Conservation (phyloP, 108 stramenopile species). For the Cyclotella choctawhatcheeana region DNA sequence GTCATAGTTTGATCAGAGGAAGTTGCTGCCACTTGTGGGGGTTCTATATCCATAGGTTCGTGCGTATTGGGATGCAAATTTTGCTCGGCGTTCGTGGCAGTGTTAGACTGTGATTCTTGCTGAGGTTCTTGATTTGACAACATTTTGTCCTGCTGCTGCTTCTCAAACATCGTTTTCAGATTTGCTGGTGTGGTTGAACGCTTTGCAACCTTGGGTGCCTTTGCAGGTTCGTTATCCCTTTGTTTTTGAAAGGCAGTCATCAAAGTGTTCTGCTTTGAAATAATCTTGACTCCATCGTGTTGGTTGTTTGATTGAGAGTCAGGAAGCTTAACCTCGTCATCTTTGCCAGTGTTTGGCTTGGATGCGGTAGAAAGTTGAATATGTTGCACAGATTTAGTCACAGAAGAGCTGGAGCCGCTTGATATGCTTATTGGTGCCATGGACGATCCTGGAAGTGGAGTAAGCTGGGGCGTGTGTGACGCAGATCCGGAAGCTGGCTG, state of each 20-base stretch:
- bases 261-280: conserved; percentile 9
- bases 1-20: conserved; percentile 3
- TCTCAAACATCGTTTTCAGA: conserved; percentile 41
- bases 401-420: not conserved
- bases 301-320: conserved; percentile 10
- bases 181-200: conserved; percentile 18
- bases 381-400: not conserved
- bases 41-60: too few species aligned
- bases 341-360: not conserved
- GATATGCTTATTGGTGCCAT: too few species aligned
- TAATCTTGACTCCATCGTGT: conserved; percentile 5
- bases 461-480: not conserved
- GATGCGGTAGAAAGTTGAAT: conserved; percentile 7
- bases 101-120: not conserved
- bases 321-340: not conserved
- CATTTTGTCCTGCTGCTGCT: conserved; percentile 19
- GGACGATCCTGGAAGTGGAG: conserved; percentile 1
- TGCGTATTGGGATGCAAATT: conserved; percentile 13
- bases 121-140: not conserved
- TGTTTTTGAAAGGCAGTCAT: conserved; percentile 11
- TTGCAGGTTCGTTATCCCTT: conserved; percentile 12
- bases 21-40: not conserved
- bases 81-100: not conserved
- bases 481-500: not conserved
- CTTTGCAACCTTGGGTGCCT: conserved; percentile 13